A percentile compares a stretch with the other conserved stretches of the same genome.
phyloP scores from a whole-genome alignment of 1,139 yeast species.

The Pichia norvegensis region DNA sequence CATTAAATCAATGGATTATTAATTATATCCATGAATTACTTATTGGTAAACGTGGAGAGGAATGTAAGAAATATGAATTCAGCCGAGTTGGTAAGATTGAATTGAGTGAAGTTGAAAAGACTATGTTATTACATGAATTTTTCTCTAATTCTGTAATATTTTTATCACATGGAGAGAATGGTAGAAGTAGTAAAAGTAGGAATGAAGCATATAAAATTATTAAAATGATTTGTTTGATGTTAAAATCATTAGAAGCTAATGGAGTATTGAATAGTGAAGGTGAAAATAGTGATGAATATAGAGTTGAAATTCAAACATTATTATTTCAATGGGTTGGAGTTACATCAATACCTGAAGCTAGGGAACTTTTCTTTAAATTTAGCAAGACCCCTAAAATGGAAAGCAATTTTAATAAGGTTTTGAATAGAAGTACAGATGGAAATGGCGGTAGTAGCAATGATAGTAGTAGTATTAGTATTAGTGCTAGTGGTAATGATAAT shows the following conservation, averaged over 20 bases:
- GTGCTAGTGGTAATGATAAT: too few relatives aligned
- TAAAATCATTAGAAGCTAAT: conserved; percentile 40
- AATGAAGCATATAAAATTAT: conserved; percentile 44
- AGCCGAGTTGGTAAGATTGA: conserved; percentile 48
- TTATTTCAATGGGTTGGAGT: conserved; percentile 57
- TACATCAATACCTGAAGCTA: conserved; percentile 35
- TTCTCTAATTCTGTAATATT: conserved; percentile 47
- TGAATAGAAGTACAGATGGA: too few relatives aligned
- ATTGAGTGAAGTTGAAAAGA: conserved; percentile 49
- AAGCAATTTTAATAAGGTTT: too few relatives aligned
- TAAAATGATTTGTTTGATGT: conserved; percentile 53
- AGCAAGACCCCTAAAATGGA: conserved; percentile 4
- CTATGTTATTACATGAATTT: conserved; percentile 65
- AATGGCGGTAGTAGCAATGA: too few relatives aligned
- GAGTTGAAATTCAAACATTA: conserved; percentile 49
- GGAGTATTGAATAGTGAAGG: conserved; percentile 38
- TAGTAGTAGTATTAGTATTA: too few relatives aligned
- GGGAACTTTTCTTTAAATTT: conserved; percentile 24
- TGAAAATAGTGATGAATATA: conserved; percentile 39
- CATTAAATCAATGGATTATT: conserved; percentile 45
- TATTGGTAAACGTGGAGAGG: conserved; percentile 43
- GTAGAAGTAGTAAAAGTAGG: conserved; percentile 16
- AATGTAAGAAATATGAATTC: conserved; percentile 32
- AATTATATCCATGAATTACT: conserved; percentile 57
- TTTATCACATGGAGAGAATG: conserved; percentile 34